Conservation (phyloP, 2,329 filamentous ascomycete species). For the Pseudogymnoascus sp. region DNA sequence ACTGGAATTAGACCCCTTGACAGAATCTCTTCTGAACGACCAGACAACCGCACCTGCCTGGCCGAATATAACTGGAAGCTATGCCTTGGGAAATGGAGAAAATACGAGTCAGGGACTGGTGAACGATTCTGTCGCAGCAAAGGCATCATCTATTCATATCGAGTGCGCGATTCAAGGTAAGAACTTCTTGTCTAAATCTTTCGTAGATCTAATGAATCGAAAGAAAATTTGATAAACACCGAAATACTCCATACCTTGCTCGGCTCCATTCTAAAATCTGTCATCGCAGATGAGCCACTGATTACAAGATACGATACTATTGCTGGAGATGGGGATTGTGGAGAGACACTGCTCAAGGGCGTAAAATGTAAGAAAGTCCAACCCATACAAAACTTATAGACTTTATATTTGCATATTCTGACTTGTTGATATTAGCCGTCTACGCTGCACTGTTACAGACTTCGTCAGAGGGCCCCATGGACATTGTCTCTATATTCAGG, state of each 20-base stretch:
- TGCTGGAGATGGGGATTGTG: slow-evolving; percentile 30
- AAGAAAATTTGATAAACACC: not conserved
- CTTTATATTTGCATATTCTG: not conserved
- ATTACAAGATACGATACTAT: slow-evolving; percentile 29
- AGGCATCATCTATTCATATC: not conserved
- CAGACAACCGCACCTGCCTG: slow-evolving; percentile 44
- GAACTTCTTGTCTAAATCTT: not conserved
- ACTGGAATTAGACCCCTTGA: slow-evolving; percentile 39
- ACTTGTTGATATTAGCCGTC: not conserved
- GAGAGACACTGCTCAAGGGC: slow-evolving; percentile 19
- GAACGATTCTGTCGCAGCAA: not conserved
- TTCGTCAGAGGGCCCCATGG: not conserved
- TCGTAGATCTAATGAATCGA: not conserved
- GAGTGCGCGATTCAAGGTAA: not conserved
- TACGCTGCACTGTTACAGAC: not conserved
- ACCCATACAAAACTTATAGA: not conserved
- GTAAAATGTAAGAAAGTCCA: not conserved
- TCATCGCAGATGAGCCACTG: slow-evolving; percentile 19
- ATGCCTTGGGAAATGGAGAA: not conserved
- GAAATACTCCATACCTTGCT: not conserved
- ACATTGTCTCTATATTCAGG: not conserved
- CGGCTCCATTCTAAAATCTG: not conserved
- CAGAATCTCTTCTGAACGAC: slow-evolving; percentile 36
- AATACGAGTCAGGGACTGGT: not conserved
- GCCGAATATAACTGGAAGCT: slow-evolving; percentile 30